Percentiles rank a stretch among this genome's conserved stretches.
phyloP scores from a whole-genome alignment of 495 filamentous ascomycete genomes.

The Tuber calosporum region DNA sequence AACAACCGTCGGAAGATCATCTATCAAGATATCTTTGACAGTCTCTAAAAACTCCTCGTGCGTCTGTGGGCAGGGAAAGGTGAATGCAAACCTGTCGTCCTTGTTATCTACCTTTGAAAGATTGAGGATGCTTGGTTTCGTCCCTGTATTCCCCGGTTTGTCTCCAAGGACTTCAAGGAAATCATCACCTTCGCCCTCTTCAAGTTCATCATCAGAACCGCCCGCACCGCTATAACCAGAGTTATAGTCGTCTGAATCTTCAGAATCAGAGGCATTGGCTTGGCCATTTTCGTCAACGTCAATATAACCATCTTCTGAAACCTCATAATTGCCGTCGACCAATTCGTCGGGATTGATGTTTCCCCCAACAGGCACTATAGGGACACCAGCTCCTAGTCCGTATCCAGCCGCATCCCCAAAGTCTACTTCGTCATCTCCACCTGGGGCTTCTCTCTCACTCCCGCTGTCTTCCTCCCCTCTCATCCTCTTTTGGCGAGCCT shows the following conservation, averaged over 20 bases:
- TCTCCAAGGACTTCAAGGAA: constrained; percentile 55
- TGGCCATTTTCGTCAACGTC: constrained; percentile 77
- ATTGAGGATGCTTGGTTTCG: background rate
- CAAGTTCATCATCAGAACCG: constrained; percentile 51
- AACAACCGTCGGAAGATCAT: constrained; percentile 69
- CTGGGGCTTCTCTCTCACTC: constrained; percentile 41
- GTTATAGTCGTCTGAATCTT: constrained; percentile 45
- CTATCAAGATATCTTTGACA: constrained; percentile 51
- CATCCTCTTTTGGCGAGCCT: constrained; percentile 66
- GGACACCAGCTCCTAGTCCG: constrained; percentile 52
- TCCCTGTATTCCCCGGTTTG: constrained; percentile 29
- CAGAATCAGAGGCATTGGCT: constrained; percentile 57
- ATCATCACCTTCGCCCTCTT: constrained; percentile 58
- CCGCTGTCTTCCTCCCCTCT: constrained; percentile 54
- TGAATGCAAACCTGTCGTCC: constrained; percentile 58
- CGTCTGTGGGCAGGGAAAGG: constrained; percentile 72
- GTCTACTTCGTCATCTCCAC: constrained; percentile 46
- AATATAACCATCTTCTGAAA: constrained; percentile 45
- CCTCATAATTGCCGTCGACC: constrained; percentile 49
- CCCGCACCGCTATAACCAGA: constrained; percentile 53
- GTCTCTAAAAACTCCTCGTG: constrained; percentile 66
- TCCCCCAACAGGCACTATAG: constrained; percentile 44
- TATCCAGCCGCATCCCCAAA: constrained; percentile 50
- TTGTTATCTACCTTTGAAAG: constrained; percentile 30
- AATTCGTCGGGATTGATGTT: constrained; percentile 46